phyloP scores from a whole-genome alignment of 176 grass and related monocot genomes.

The Triticum monococcum region DNA sequence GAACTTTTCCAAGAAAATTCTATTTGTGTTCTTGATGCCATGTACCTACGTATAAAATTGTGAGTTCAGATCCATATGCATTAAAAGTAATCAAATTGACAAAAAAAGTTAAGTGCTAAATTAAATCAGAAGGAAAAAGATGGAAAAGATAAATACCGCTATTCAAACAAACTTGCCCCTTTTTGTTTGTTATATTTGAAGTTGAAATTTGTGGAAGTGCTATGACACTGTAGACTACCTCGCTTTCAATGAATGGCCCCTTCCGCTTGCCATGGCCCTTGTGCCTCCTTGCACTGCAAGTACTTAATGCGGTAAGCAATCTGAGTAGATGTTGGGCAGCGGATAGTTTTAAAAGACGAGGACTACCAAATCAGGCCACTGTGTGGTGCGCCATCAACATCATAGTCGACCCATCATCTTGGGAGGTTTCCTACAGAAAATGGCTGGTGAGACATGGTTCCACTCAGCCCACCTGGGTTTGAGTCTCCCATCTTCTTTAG shows the following conservation, averaged over 20 bases:
- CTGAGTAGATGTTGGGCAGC: too few species aligned
- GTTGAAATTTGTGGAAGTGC: too few species aligned
- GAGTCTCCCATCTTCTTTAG: not conserved
- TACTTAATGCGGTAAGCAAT: too few species aligned
- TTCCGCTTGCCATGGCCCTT: too few species aligned
- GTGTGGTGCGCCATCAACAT: too few species aligned
- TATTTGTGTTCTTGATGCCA: not conserved
- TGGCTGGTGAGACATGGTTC: not conserved
- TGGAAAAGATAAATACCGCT: not conserved
- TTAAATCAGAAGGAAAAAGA: not conserved
- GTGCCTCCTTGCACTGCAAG: too few species aligned
- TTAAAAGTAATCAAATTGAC: not conserved
- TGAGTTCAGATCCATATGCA: not conserved
- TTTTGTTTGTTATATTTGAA: not conserved
- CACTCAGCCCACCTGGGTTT: not conserved
- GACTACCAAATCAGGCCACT: too few species aligned
- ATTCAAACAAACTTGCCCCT: not conserved
- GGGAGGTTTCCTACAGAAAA: not conserved
- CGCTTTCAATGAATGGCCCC: not conserved
- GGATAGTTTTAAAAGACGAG: too few species aligned
- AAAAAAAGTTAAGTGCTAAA: not conserved
- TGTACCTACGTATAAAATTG: not conserved
- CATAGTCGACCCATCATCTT: too few species aligned
- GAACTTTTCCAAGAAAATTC: not conserved
- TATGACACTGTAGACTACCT: not conserved